A percentile compares a stretch with the other conserved stretches of the same genome.
phyloP scores from a whole-genome alignment of 2,329 filamentous ascomycete genomes.

The Epichloe sp. region DNA sequence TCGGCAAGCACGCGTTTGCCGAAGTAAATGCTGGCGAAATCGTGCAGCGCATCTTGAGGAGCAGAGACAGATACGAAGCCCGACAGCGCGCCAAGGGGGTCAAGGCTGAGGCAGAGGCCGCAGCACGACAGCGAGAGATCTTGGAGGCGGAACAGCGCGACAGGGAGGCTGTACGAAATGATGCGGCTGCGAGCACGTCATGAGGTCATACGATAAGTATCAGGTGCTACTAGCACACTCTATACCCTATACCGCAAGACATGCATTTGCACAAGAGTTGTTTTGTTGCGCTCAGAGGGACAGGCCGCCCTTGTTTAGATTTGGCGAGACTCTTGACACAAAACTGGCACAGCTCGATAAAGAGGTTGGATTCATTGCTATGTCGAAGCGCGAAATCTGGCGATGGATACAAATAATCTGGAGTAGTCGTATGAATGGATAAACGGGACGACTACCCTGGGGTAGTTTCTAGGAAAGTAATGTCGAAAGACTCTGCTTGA shows the following conservation, averaged over 20 bases:
- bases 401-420: too few species aligned
- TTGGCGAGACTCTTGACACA: too few species aligned
- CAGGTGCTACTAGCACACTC: not conserved
- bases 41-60: constrained; percentile 78
- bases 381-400: too few species aligned
- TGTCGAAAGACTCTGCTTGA: too few species aligned
- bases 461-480: too few species aligned
- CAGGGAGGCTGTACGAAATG: constrained; percentile 28
- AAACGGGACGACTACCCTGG: too few species aligned
- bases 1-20: constrained; percentile 64
- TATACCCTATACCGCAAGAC: not conserved
- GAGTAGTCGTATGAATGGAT: too few species aligned
- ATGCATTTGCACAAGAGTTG: not conserved
- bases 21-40: constrained; percentile 89
- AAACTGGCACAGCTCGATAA: too few species aligned
- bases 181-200: not conserved
- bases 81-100: constrained; percentile 80
- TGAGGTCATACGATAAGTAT: not conserved
- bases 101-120: constrained; percentile 66
- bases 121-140: constrained; percentile 46
- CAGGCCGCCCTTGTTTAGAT: too few species aligned
- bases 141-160: constrained; percentile 44
- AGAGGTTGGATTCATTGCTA: too few species aligned
- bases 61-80: constrained; percentile 78
- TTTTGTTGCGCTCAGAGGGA: not conserved